phyloP scores from a whole-genome alignment of 129 eudicot genomes.

The Mikania micrantha region DNA sequence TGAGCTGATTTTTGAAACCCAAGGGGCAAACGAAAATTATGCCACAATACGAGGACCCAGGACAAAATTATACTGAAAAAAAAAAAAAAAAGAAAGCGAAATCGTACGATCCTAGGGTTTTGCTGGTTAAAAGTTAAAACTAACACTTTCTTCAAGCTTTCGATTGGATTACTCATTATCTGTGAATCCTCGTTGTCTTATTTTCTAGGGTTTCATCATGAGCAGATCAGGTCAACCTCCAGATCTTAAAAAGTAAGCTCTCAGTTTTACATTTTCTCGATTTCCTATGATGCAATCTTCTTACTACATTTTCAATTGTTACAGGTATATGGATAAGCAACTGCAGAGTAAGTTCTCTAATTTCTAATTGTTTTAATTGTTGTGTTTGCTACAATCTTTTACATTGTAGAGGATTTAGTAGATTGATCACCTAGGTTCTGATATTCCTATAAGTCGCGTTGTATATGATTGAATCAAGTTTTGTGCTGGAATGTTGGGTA shows the following conservation, averaged over 20 bases:
- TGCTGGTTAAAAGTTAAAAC: slow-evolving; percentile 2
- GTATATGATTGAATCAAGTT: neutral
- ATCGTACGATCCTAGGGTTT: slow-evolving; percentile 13
- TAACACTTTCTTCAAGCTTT: neutral
- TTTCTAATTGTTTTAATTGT: neutral
- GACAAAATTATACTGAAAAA: neutral
- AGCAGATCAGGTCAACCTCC: slow-evolving; percentile 82
- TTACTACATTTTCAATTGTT: slow-evolving; percentile 3
- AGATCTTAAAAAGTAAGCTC: slow-evolving; percentile 61
- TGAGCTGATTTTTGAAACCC: neutral
- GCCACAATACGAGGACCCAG: neutral
- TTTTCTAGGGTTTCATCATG: slow-evolving; percentile 29
- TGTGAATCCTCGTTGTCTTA: neutral
- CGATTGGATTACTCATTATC: neutral
- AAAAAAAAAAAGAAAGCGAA: neutral
- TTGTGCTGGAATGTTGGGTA: too few species aligned
- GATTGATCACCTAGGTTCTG: too few species aligned
- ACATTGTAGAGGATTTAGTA: neutral
- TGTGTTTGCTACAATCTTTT: neutral
- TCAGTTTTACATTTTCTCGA: neutral
- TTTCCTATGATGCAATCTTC: neutral
- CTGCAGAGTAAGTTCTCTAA: slow-evolving; percentile 23
- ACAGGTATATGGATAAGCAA: slow-evolving; percentile 32
- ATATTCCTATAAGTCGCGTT: too few species aligned
- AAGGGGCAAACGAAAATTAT: slow-evolving; percentile 7